These are phyloP conservation scores for Hymenoscyphus linearis DNA, from an alignment of 2,329 filamentous ascomycete species.

Conservation along the genomic window DNA sequence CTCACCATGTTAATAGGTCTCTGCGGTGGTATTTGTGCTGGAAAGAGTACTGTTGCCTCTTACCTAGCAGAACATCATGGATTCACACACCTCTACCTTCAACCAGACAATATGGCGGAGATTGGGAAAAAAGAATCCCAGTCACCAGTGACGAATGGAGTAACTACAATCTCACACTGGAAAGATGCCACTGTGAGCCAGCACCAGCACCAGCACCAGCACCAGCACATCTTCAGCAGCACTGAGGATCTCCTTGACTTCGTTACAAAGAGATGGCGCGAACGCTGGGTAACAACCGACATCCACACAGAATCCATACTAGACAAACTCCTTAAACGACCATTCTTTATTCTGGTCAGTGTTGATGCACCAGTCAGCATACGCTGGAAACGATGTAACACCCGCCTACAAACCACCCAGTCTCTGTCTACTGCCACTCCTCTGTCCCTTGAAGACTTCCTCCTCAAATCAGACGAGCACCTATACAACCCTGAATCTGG, in stretches of 20 bases:
- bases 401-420: slow-evolving; percentile 37
- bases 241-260: slow-evolving; percentile 71
- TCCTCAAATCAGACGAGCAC: slow-evolving; percentile 60
- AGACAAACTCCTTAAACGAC: slow-evolving; percentile 70
- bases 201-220: slow-evolving; percentile 38
- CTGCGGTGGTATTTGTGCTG: slow-evolving; percentile 84
- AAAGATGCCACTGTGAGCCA: slow-evolving; percentile 8
- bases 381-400: slow-evolving; percentile 74
- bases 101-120: slow-evolving; percentile 14
- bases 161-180: slow-evolving; percentile 8
- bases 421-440: slow-evolving; percentile 7
- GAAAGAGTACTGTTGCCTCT: slow-evolving; percentile 83
- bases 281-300: slow-evolving; percentile 80
- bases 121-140: not conserved
- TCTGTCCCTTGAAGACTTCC: slow-evolving; percentile 49
- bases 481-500: slow-evolving; percentile 64
- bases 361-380: slow-evolving; percentile 84
- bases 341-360: slow-evolving; percentile 89
- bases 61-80: slow-evolving; percentile 81
- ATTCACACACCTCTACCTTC: slow-evolving; percentile 69
- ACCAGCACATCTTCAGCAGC: slow-evolving; percentile 47
- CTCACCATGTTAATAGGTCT: slow-evolving; percentile 66
- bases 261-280: slow-evolving; percentile 78
- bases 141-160: not conserved
- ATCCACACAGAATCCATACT: slow-evolving; percentile 68